Evolutionary conservation across 352 stramenopile species (phyloP), one percentile per base, ranked within the genome.

Genomic region (Phytophthora sansomeana): DNA sequence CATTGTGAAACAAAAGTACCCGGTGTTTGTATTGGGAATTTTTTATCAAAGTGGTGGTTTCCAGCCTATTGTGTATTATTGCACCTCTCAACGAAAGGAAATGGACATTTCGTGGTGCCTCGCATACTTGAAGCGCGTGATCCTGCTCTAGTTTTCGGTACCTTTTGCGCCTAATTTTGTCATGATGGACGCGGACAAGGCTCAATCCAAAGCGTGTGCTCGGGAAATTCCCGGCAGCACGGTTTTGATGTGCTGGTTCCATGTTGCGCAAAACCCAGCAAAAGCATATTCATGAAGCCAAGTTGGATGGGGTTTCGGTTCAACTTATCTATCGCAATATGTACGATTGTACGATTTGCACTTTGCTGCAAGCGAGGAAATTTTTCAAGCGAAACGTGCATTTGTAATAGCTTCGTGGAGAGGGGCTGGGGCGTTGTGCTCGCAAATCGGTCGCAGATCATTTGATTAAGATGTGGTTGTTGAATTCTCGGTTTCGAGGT

Each of bases 1-100:
- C 9, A 48, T 30, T n/a, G 42, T 48, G 17, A 48, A 48, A n/a
- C 42, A 48, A 19, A 48, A 48, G 42, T 48, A 48, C 10, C 42
- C 42, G 0, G 42, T 48, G 9, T 48, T 32, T 32, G 42, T 48
- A 17, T 14, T 48, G 17, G 42, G 42, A 16, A 48, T 48, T 16
- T 48, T 19, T 26, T 14, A 48, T 48, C 41, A 7, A n/a, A n/a
- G n/a, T n/a, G n/a, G n/a, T n/a, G n/a, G n/a, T n/a, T n/a, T n/a
- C n/a, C n/a, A n/a, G n/a, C n/a, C 1, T 28, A n/a, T 7, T 2
- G n/a, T n/a, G 19, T 28, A 46, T n/a, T 46, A n/a, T 26, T 46
- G 14, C 39, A 30, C 41, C 7, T 46, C 39, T 6, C n/a, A 16
- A 46, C 6, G 39, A 8, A 46, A 46, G 11, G 14, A 14, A 28